Conservation (phyloP, 78 protist genomes). For the Dictyostelium firmibasis region DNA sequence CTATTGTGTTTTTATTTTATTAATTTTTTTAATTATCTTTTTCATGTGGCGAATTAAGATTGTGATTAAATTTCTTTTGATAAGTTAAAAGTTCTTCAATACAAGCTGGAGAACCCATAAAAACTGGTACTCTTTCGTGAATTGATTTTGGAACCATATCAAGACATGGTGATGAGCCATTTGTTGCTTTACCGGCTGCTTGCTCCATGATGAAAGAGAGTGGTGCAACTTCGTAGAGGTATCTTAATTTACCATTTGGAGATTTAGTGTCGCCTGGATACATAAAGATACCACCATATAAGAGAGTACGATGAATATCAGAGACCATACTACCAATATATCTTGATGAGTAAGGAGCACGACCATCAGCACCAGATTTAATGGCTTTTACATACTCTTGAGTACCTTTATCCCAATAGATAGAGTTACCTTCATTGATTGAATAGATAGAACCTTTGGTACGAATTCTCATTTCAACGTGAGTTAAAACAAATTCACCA, state of each 20-base stretch:
- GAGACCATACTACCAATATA: slow-evolving; percentile 98
- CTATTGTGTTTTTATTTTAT: not conserved
- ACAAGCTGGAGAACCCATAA: slow-evolving; percentile 63
- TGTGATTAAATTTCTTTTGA: not conserved
- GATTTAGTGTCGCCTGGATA: slow-evolving; percentile 94
- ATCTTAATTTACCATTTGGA: slow-evolving; percentile 78
- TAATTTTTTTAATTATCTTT: not conserved
- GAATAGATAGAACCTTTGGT: slow-evolving; percentile 89
- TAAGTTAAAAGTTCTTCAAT: slow-evolving; percentile 28
- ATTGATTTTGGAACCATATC: slow-evolving; percentile 50
- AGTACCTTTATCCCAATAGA: slow-evolving; percentile 82
- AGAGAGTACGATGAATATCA: slow-evolving; percentile 97
- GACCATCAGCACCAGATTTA: slow-evolving; percentile 52
- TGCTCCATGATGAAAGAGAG: slow-evolving; percentile 89
- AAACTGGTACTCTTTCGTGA: slow-evolving; percentile 81
- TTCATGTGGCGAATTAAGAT: not conserved
- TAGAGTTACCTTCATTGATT: slow-evolving; percentile 94
- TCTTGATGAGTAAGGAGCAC: slow-evolving; percentile 83
- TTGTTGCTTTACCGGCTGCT: slow-evolving; percentile 76
- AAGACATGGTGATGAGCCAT: slow-evolving; percentile 43
- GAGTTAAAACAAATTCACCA: slow-evolving; percentile 93
- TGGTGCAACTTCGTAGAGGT: slow-evolving; percentile 90
- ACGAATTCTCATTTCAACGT: slow-evolving; percentile 79
- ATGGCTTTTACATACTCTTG: slow-evolving; percentile 18
- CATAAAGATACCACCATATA: slow-evolving; percentile 97